Percentiles rank a stretch among this genome's conserved stretches.
Evolutionary conservation across 1,284 basidiomycete genomes (phyloP).

Genomic region (Athelia sp.): DNA sequence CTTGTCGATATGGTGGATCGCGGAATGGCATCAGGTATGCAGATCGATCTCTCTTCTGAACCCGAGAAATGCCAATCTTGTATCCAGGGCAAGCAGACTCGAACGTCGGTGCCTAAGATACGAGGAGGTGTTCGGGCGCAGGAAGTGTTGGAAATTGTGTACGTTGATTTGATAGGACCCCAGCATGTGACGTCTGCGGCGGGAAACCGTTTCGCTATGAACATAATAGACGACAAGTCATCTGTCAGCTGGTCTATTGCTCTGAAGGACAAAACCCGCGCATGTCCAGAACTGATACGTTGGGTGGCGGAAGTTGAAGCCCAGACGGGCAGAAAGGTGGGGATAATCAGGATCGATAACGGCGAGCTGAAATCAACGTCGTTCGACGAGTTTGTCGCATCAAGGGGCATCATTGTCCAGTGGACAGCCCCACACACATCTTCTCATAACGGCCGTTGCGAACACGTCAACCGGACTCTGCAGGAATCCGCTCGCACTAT

Average conservation of each 20-base stretch:
- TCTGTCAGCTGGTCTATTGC: conserved; percentile 24
- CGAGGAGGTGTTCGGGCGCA: conserved; percentile 11
- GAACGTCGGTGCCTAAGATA: conserved; percentile 3
- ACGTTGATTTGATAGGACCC: conserved; percentile 26
- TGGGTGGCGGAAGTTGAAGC: no score
- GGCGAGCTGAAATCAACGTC: conserved; percentile 24
- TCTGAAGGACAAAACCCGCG: conserved; percentile 17
- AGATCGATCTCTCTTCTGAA: conserved; percentile 12
- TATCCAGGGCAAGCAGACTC: conserved; percentile 10
- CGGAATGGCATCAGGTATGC: conserved; percentile 26
- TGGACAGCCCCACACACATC: conserved; percentile 24
- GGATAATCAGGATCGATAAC: conserved; percentile 16
- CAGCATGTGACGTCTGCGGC: conserved; percentile 16
- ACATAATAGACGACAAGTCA: conserved; percentile 29
- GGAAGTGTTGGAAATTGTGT: conserved; percentile 21
- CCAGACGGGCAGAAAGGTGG: no score
- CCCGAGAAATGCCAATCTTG: conserved; percentile 19
- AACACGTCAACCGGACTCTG: conserved; percentile 22
- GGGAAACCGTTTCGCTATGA: conserved; percentile 26
- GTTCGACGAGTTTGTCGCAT: conserved; percentile 17
- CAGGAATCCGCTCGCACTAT: conserved; percentile 6
- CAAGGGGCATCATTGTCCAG: conserved; percentile 10
- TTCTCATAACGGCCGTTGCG: conserved; percentile 21
- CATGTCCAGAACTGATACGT: conserved; percentile 11
- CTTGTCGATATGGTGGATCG: conserved; percentile 21